Conservation (phyloP, 345 rosid genomes). For the Rhodamnia argentea region DNA sequence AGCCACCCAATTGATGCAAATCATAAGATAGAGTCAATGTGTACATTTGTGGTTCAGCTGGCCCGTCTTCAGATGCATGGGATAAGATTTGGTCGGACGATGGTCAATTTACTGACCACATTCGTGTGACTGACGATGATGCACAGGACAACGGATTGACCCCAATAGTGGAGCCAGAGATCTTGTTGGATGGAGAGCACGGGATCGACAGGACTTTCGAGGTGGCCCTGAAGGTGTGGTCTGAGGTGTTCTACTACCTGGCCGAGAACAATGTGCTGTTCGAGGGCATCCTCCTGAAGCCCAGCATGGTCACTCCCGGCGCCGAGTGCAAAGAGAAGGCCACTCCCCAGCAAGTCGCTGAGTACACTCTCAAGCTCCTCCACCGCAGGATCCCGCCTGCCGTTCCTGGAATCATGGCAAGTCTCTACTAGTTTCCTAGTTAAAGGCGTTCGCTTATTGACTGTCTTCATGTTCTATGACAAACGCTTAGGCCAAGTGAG, state of each 20-base stretch:
- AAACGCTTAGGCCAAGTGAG: background rate
- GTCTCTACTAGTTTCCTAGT: constrained; percentile 2
- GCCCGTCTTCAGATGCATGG: background rate
- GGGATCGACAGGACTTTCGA: constrained; percentile 89
- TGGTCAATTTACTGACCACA: background rate
- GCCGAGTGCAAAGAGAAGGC: constrained; percentile 88
- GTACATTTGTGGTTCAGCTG: background rate
- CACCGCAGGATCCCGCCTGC: constrained; percentile 76
- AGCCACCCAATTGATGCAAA: background rate
- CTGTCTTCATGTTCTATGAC: background rate
- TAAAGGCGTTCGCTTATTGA: background rate
- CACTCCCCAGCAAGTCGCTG: constrained; percentile 74
- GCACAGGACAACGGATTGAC: constrained; percentile 87
- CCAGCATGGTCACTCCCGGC: constrained; percentile 99
- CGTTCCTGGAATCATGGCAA: constrained; percentile 98
- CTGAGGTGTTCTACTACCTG: constrained; percentile 94
- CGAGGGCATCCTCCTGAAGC: constrained; percentile 96
- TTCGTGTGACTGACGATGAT: background rate
- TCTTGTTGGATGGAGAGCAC: constrained; percentile 93
- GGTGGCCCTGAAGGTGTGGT: constrained; percentile 95
- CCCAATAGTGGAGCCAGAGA: constrained; percentile 99
- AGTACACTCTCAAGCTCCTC: constrained; percentile 94
- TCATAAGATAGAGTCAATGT: background rate
- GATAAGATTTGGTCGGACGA: background rate
- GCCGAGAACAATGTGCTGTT: constrained; percentile 95